Evolutionary conservation across 73 alveolate species (phyloP).

Genomic region (Stentor coeruleus): DNA sequence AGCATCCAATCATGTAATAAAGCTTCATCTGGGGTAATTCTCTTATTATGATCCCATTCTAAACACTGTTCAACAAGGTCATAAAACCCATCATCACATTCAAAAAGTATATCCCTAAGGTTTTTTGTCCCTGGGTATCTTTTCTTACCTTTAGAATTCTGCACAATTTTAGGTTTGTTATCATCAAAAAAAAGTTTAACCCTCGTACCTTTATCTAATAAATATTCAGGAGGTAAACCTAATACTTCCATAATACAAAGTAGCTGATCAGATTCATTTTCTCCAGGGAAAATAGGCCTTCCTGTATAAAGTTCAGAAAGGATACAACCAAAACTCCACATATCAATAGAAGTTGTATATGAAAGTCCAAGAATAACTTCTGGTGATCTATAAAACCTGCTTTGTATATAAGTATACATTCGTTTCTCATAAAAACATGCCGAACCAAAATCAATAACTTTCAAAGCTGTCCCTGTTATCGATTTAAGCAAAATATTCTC

Average conservation of each 20-base stretch:
- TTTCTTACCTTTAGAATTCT: constrained; percentile 41
- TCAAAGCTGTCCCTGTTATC: constrained; percentile 33
- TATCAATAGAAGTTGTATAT: constrained; percentile 73
- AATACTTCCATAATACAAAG: constrained; percentile 50
- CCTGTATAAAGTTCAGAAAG: constrained; percentile 71
- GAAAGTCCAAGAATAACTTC: constrained; percentile 80
- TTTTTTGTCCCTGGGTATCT: constrained; percentile 50
- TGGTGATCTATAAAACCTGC: constrained; percentile 80
- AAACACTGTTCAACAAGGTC: too few relatives aligned
- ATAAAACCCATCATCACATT: constrained; percentile 51
- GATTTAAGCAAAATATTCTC: constrained; percentile 44
- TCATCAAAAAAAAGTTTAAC: constrained; percentile 61
- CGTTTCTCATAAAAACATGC: constrained; percentile 45
- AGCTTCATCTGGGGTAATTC: too few relatives aligned
- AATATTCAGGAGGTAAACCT: constrained; percentile 56
- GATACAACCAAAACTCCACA: constrained; percentile 86
- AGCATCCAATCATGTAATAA: too few relatives aligned
- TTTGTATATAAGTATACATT: constrained; percentile 59
- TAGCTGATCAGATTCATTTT: constrained; percentile 54
- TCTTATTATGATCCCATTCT: too few relatives aligned
- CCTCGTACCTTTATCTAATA: constrained; percentile 43
- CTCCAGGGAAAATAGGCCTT: constrained; percentile 62
- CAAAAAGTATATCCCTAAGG: constrained; percentile 39
- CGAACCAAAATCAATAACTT: constrained; percentile 54
- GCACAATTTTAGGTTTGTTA: constrained; percentile 43